Percentiles rank a stretch among this genome's conserved stretches.
These are phyloP conservation scores for Fusarium zealandicum DNA, from an alignment of 2,329 filamentous ascomycete species.

Conservation along the genomic window DNA sequence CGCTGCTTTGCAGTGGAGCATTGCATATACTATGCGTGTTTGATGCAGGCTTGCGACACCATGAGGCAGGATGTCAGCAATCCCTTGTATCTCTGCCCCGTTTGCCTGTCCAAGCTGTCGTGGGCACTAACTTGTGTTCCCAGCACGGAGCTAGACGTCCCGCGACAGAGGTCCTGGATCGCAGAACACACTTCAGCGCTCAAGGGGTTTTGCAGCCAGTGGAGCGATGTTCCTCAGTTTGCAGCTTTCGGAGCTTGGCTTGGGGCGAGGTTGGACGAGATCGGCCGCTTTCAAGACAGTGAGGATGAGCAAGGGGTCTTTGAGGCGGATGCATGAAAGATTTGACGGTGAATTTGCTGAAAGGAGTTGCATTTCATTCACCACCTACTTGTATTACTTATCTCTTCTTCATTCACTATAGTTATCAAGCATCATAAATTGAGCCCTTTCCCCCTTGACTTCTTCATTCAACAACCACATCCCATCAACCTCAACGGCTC, in stretches of 20 bases:
- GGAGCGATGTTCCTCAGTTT: conserved; percentile 54
- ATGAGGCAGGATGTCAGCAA: conserved; percentile 67
- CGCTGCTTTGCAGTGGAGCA: conserved; percentile 73
- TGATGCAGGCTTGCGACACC: conserved; percentile 67
- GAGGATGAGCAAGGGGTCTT: background rate
- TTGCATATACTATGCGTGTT: conserved; percentile 70
- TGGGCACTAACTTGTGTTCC: conserved; percentile 14
- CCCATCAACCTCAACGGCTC: too few relatives aligned
- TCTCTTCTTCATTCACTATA: too few relatives aligned
- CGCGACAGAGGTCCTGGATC: conserved; percentile 26
- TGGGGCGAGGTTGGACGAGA: conserved; percentile 26
- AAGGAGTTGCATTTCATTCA: too few relatives aligned
- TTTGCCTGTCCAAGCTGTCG: conserved; percentile 63
- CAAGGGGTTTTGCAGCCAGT: conserved; percentile 50
- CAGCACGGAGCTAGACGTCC: conserved; percentile 28
- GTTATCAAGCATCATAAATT: too few relatives aligned
- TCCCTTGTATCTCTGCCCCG: conserved; percentile 68
- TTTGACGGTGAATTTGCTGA: too few relatives aligned
- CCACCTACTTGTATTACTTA: too few relatives aligned
- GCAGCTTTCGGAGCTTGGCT: conserved; percentile 56
- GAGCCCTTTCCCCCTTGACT: too few relatives aligned
- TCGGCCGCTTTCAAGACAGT: background rate
- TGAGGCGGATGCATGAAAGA: too few relatives aligned
- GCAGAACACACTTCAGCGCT: conserved; percentile 51
- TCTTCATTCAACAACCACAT: too few relatives aligned